Evolutionary conservation across 257 asterid species (phyloP).

Genomic region (Haberlea rhodopensis): DNA sequence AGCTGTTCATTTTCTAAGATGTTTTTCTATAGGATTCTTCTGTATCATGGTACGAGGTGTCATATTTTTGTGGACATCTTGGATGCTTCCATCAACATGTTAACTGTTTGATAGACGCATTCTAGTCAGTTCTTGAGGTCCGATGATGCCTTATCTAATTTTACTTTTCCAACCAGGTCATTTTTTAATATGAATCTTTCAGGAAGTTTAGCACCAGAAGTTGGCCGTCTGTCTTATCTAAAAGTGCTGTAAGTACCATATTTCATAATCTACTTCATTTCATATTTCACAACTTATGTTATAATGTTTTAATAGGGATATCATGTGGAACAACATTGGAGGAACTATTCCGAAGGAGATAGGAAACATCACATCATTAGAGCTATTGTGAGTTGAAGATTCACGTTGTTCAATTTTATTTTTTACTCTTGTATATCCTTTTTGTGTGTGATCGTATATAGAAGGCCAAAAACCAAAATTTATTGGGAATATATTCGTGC

Average conservation of each 20-base stretch:
- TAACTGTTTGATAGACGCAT: not conserved
- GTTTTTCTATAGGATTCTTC: not conserved
- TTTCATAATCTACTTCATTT: conserved; percentile 14
- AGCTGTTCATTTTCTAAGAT: not conserved
- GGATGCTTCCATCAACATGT: not conserved
- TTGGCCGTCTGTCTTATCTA: conserved; percentile 65
- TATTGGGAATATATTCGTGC: too few species aligned
- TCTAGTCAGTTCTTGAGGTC: not conserved
- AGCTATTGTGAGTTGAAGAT: conserved; percentile 61
- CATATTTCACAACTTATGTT: conserved; percentile 17
- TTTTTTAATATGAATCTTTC: conserved; percentile 52
- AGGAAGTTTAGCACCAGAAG: conserved; percentile 75
- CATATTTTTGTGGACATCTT: not conserved
- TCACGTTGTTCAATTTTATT: conserved; percentile 23
- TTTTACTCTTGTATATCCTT: not conserved
- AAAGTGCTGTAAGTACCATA: conserved; percentile 61
- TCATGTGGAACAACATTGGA: conserved; percentile 81
- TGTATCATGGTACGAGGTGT: not conserved
- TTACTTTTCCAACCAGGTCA: conserved; percentile 39
- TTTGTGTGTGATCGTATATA: not conserved
- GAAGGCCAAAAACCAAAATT: not conserved
- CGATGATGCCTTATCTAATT: not conserved
- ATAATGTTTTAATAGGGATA: conserved; percentile 51
- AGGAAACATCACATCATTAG: conserved; percentile 58
- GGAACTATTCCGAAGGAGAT: conserved; percentile 90